Evolutionary conservation across 2,329 filamentous ascomycete species (phyloP).

Genomic region (Didymella exigua): DNA sequence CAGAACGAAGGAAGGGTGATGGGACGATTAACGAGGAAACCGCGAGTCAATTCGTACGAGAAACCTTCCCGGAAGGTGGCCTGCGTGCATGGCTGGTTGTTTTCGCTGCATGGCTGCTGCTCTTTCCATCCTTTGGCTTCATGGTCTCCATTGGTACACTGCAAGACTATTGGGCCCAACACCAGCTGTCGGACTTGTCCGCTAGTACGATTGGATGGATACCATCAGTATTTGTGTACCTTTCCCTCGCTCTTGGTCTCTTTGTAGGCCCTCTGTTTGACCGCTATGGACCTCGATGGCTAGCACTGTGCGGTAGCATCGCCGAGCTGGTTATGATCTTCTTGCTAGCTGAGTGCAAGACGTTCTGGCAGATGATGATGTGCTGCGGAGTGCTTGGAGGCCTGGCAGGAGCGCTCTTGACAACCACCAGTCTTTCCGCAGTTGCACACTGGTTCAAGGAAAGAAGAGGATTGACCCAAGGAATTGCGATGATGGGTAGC

Average conservation of each 20-base stretch:
- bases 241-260: conserved; percentile 81
- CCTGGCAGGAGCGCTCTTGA: conserved; percentile 46
- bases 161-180: conserved; percentile 74
- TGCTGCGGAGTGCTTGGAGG: conserved; percentile 50
- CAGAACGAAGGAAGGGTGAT: conserved; percentile 1
- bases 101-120: conserved; percentile 42
- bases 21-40: conserved; percentile 17
- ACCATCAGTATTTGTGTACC: conserved; percentile 82
- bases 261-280: conserved; percentile 79
- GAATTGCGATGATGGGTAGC: conserved; percentile 49
- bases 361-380: conserved; percentile 53
- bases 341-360: conserved; percentile 40
- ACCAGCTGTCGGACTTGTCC: conserved; percentile 71
- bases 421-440: conserved; percentile 44
- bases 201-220: conserved; percentile 80
- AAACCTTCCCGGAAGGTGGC: conserved; percentile 49
- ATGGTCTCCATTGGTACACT: conserved; percentile 68
- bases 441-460: conserved; percentile 50
- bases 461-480: conserved; percentile 45
- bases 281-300: conserved; percentile 45
- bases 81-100: conserved; percentile 50
- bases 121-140: conserved; percentile 46
- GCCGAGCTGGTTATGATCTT: conserved; percentile 40
- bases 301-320: conserved; percentile 37
- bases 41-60: conserved; percentile 32